phyloP scores from a whole-genome alignment of 805 yeast genomes.

The Nakazawaea ernobii region DNA sequence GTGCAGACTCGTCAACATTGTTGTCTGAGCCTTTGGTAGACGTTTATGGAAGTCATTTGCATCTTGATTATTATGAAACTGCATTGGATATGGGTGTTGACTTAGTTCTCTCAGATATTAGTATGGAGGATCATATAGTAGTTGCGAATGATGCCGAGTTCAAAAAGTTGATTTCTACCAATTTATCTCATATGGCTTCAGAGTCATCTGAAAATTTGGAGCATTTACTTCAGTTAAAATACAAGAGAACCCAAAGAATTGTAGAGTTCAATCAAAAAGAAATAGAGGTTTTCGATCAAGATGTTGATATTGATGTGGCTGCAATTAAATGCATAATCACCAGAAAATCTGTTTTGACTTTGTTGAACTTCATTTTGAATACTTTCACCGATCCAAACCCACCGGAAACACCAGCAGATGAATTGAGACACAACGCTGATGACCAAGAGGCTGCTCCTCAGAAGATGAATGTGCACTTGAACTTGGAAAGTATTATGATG shows the following conservation, averaged over 20 bases:
- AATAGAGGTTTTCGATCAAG: slow-evolving; percentile 74
- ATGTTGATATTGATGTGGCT: slow-evolving; percentile 64
- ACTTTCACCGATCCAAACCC: slow-evolving; percentile 85
- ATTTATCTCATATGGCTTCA: slow-evolving; percentile 11
- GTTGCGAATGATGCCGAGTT: slow-evolving; percentile 55
- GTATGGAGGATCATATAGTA: slow-evolving; percentile 72
- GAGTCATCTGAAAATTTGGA: slow-evolving; percentile 24
- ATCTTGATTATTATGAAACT: slow-evolving; percentile 55
- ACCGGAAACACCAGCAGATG: slow-evolving; percentile 63
- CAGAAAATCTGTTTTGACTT: slow-evolving; percentile 69
- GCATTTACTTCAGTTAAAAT: slow-evolving; percentile 55
- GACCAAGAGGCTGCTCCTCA: slow-evolving; percentile 59
- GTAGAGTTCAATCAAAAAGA: slow-evolving; percentile 46
- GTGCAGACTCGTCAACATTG: slow-evolving; percentile 55
- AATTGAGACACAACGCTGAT: slow-evolving; percentile 60
- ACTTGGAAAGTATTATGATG: slow-evolving; percentile 66
- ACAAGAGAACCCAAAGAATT: slow-evolving; percentile 52
- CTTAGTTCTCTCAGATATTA: slow-evolving; percentile 56
- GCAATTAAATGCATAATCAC: slow-evolving; percentile 72
- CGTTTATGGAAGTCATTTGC: slow-evolving; percentile 60
- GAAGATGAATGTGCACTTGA: slow-evolving; percentile 62
- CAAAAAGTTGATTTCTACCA: slow-evolving; percentile 63
- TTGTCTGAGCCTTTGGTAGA: slow-evolving; percentile 67
- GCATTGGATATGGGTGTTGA: slow-evolving; percentile 59
- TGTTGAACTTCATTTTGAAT: slow-evolving; percentile 74